Evolutionary conservation across 129 eudicot species (phyloP), one percentile per base, ranked within the genome.

Genomic region (Artemisia argyi): DNA sequence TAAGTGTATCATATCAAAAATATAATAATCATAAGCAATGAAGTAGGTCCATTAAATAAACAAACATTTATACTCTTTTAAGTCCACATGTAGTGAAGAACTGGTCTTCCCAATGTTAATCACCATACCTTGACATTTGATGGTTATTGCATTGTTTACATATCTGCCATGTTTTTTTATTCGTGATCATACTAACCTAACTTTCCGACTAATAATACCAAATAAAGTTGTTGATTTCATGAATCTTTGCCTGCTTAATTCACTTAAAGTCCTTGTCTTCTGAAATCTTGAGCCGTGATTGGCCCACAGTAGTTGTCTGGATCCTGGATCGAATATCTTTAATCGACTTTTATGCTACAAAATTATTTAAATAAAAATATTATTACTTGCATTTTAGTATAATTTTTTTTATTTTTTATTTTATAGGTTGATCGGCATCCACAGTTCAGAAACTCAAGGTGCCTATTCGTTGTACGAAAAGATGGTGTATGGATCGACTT

Each of bases 401-500:
- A 13, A 19, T 4, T n/a, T 15, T 52, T 22, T 48, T 54, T 47
- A 20, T 71, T 53, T 64, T 62, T 14, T 7, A 73, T 65, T 28
- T 66, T 77, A 80, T 71, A 94, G 99, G 98, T 94, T 83, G 98
- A 94, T 77, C 87, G 93, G 30, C 97, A 90, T 76, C 97, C 97
- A 5, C 91, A 78, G 72, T 94, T 87, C 65, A 82, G 76, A 79
- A 61, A 71, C 3, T 85, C 97, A 12, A 88, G 97, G 76, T 90
- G 98, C 86, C 74, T 90, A 61, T 90, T 88, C 83, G 97, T 94
- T 26, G 89, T 94, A 47, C 81, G 99, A 86, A 81, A 78, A 0
- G 99, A 94, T 30, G 99, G 99, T 55, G 91, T 74, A 75, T 90
- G 97, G 99, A 90, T 94, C 26, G 97, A 94, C 78, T 94, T 94